Evolutionary conservation across 768 basidiomycete genomes (phyloP).

Genomic region (Mycena chlorophos): DNA sequence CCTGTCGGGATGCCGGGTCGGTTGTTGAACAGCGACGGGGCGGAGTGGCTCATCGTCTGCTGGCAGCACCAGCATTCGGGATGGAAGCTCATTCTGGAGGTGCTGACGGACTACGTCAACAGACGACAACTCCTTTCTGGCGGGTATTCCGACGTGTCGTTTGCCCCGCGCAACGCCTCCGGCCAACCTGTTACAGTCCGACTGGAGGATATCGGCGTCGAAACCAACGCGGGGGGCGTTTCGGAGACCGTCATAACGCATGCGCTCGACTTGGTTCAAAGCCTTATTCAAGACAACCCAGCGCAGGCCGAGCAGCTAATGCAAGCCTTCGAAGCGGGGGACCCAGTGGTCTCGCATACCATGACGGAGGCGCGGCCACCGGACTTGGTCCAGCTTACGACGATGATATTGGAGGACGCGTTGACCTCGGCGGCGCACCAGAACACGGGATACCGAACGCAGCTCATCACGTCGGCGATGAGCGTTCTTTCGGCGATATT

Average conservation of each 20-base stretch:
- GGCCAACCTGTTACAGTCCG: constrained; percentile 41
- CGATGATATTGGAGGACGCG: constrained; percentile 79
- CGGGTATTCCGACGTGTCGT: constrained; percentile 54
- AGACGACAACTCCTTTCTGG: constrained; percentile 49
- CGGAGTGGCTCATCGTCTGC: constrained; percentile 66
- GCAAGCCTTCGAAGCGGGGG: constrained; percentile 61
- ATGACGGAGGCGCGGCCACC: constrained; percentile 57
- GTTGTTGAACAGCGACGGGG: constrained; percentile 70
- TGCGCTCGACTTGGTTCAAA: constrained; percentile 76
- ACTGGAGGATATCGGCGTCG: constrained; percentile 73
- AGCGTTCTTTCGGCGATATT: constrained; percentile 79
- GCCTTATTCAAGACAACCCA: constrained; percentile 72
- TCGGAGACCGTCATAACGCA: constrained; percentile 70
- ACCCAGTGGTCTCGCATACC: constrained; percentile 51
- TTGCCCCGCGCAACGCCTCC: constrained; percentile 43
- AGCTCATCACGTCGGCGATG: constrained; percentile 77
- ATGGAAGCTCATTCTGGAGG: constrained; percentile 83
- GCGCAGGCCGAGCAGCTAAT: constrained; percentile 64
- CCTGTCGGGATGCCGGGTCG: constrained; percentile 67
- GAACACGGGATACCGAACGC: constrained; percentile 47
- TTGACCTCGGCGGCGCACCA: constrained; percentile 52
- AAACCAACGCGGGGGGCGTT: constrained; percentile 53
- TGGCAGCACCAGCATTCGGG: constrained; percentile 86
- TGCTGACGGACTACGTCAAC: constrained; percentile 75
- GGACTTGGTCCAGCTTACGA: constrained; percentile 78